Evolutionary conservation across 768 basidiomycete genomes (phyloP).

Genomic region (Russula lepida): DNA sequence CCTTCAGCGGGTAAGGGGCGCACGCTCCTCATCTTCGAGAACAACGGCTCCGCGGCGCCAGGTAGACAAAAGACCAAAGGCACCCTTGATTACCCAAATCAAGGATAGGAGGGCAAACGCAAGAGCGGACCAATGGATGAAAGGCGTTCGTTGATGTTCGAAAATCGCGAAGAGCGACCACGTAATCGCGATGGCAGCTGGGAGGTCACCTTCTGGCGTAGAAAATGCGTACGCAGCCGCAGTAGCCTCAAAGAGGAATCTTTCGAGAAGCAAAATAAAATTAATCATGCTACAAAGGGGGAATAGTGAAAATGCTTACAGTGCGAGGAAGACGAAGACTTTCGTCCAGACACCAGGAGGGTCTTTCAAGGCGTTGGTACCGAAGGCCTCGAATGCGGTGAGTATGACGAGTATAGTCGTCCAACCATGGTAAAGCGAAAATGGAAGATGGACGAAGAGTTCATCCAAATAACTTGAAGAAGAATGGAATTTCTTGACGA

Average conservation of each 20-base stretch:
- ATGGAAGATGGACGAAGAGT: constrained; percentile 88
- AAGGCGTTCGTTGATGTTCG: constrained; percentile 57
- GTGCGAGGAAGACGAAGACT: constrained; percentile 86
- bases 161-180: constrained; percentile 96
- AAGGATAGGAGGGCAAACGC: constrained; percentile 79
- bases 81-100: constrained; percentile 76
- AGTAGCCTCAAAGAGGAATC: constrained; percentile 88
- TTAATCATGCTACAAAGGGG: background rate
- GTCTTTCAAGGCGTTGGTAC: constrained; percentile 58
- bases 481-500: constrained; percentile 80
- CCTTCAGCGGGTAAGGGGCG: constrained; percentile 54
- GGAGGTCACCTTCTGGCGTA: constrained; percentile 81
- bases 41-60: constrained; percentile 43
- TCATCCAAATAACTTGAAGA: constrained; percentile 64
- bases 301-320: constrained; percentile 40
- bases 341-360: constrained; percentile 84
- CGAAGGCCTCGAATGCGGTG: constrained; percentile 84
- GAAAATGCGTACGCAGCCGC: constrained; percentile 94
- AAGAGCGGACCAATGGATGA: constrained; percentile 88
- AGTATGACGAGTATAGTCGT: constrained; percentile 76
- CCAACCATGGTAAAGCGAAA: constrained; percentile 94
- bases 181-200: constrained; percentile 83
- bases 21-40: constrained; percentile 80
- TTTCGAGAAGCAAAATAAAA: constrained; percentile 23
- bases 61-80: constrained; percentile 41